Evolutionary conservation across 192 early-diverging fungal species (phyloP), one percentile per base, ranked within the genome.

Genomic region (Backusella macrospora): DNA sequence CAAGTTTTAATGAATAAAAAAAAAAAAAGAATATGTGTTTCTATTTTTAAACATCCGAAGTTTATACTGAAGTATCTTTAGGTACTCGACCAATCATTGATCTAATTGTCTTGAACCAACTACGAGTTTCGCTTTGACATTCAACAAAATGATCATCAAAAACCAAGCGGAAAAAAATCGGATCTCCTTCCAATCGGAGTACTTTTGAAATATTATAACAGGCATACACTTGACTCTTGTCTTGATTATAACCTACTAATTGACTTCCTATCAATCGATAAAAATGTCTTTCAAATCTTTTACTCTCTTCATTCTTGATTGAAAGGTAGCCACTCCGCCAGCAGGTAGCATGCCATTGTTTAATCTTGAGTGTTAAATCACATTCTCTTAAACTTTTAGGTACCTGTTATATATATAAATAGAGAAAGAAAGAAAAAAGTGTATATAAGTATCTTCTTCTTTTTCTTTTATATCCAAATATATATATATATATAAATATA

Each of bases 321-420:
- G 64, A 66, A 13, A 73, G 45, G 65, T 71, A 68, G 10, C 76
- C 76, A 59, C 65, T 59, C 12, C 64, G 71, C 70, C 76, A 72
- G 43, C 70, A 72, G 23, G 70, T 77, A 15, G 26, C 65, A 67
- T 77, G 76, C 76, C 76, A 77, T 77, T 71, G 70, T 40, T 70
- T 47, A 12, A 76, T 71, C 23, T 71, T 76, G 23, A 76, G 40
- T 6, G 70, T 48, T 18, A 71, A 43, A 21, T 76, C 70, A 37
- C 75, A 76, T 48, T 76, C 75, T 37, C 65, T 55, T 15, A 76
- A 59, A 63, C 52, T 76, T 66, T 42, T 70, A 9, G 75, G 75
- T 12, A 69, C 68, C 42, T 44, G 48, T 18, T 55, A 63, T 12
- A 34, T 16, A 63, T 64, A 26, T 42, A 39, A 23, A 9, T 8